Evolutionary conservation across 768 basidiomycete genomes (phyloP), one percentile per base, ranked within the genome.

Genomic region (Lactarius quietus): DNA sequence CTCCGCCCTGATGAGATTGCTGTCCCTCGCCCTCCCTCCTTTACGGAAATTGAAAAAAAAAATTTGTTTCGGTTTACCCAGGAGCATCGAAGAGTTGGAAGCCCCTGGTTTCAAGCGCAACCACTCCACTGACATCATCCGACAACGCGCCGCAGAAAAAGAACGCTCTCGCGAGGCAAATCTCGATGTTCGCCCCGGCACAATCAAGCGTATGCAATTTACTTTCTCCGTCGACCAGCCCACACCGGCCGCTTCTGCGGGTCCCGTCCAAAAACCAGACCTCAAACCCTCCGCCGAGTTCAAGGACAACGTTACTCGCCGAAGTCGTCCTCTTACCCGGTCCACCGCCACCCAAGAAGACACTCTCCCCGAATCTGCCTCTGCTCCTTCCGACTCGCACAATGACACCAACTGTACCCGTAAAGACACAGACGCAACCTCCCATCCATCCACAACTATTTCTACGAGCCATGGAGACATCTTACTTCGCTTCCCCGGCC

Each of bases 181-280:
- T 70, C 80, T 83, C 70, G 83, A 86, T 67, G 81, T 84, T 31
- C 78, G 80, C 62, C 86, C 87, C 7, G 90, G 89, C 17, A 88
- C 83, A 57, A 89, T 93, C 77, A 89, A 91, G 69, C 86, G 91
- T 53, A 92, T 93, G 90, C 92, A 94, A 70, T 93, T 92, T 77
- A 93, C 91, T 1, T 93, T 93, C 75, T 88, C 88, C 69, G 81
- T 93, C 69, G 92, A 93, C 76, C 86, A 88, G 65, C 88, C 87
- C 59, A 60, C 78, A 18, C 79, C 82, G 1, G 73, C 82, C 26
- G 74, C 74, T 18, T 76, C 82, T 18, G 80, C 80, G 65, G 70
- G 77, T 26, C 79, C 78, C 28, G 82, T 83, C 68, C 82, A 83
- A 71, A 89, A 88, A 73, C 88, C 87, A 7, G 85, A 87, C 74